Evolutionary conservation across 2,329 filamentous ascomycete species (phyloP).

Genomic region (Ophiostoma populinum): DNA sequence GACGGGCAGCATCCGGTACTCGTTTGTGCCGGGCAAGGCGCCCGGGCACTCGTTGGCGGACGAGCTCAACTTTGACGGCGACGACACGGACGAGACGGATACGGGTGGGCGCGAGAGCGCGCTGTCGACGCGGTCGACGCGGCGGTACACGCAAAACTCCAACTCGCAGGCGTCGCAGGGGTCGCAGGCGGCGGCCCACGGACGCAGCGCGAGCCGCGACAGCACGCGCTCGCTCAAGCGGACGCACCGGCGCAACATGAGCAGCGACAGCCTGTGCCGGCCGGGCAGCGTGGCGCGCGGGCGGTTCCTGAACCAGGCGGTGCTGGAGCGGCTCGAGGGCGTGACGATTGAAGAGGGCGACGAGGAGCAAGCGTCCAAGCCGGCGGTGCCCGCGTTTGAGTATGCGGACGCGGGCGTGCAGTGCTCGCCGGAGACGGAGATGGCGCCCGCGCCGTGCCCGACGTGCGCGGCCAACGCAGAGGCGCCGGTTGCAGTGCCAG

Average conservation of each 20-base stretch:
- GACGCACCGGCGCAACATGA: constrained; percentile 35
- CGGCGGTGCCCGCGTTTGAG: constrained; percentile 19
- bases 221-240: constrained; percentile 28
- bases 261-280: constrained; percentile 38
- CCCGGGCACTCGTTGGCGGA: constrained; percentile 71
- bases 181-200: too few relatives aligned
- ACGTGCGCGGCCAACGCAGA: too few relatives aligned
- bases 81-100: constrained; percentile 55
- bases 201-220: constrained; percentile 37
- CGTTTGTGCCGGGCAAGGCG: constrained; percentile 29
- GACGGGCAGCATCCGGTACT: constrained; percentile 57
- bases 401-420: constrained; percentile 69
- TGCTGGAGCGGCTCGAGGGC: constrained; percentile 38
- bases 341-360: constrained; percentile 33
- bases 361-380: constrained; percentile 14
- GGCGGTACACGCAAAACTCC: constrained; percentile 37
- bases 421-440: constrained; percentile 60
- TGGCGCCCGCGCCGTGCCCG: too few relatives aligned
- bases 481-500: too few relatives aligned
- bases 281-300: constrained; percentile 37
- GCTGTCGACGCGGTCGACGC: constrained; percentile 33
- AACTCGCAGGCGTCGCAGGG: constrained; percentile 37
- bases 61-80: constrained; percentile 73
- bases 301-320: constrained; percentile 34
- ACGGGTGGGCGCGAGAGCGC: constrained; percentile 50